Base-by-base conservation (phyloP, 2,329 filamentous ascomycete species). In the Orbilia oligospora region DNA sequence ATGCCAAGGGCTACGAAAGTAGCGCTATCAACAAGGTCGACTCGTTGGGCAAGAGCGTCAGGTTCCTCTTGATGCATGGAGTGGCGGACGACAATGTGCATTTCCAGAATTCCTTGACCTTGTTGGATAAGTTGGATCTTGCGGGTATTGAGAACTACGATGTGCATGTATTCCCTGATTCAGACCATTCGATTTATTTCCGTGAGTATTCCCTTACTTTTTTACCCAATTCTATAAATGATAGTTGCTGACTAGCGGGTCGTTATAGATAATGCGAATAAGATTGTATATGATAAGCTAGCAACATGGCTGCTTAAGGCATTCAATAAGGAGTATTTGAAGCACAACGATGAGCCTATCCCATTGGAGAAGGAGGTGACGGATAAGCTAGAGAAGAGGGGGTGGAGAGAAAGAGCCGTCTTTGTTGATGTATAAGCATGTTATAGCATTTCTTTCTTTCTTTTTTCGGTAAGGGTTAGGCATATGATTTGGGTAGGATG, bases 71-170 rank as follows among this genome's bases (percentile, higher is more conserved):
- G 82, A 97, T 98, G 93, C 96, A 99, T 83, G 96, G 96, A 81
- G 89, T 94, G n/a, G 92, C 92, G 6, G 96, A 99, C 83, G 96
- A 99, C 85, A 99, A 99, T 82, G 96, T 99, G 12, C 97, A 99
- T 84, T 90, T 97, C 85, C 97, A 99, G 85, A 98, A 97, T 84
- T 94, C 94, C 0, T 88, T 98, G 73, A 92, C 91, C 0, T 85
- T 99, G 79, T 87, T 99, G 56, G 97, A 99, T 84, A 91, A 91
- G 82, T 87, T 99, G 53, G 93, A 99, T 85, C 83, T 97, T 66
- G 91, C 87, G 0, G 89, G 90, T 12, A 89, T 97, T 2, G 91
- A 95, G 84, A 99, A 99, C 83, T 99, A 98, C 82, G 96, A 99
- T 83, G 90, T 99, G 12, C 95, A 98, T 84, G 90, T 98, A 71